A percentile compares a stretch with the other conserved stretches of the same genome.
phyloP scores from a whole-genome alignment of 2,329 filamentous ascomycete genomes.

The Aspergillus ochraceus region DNA sequence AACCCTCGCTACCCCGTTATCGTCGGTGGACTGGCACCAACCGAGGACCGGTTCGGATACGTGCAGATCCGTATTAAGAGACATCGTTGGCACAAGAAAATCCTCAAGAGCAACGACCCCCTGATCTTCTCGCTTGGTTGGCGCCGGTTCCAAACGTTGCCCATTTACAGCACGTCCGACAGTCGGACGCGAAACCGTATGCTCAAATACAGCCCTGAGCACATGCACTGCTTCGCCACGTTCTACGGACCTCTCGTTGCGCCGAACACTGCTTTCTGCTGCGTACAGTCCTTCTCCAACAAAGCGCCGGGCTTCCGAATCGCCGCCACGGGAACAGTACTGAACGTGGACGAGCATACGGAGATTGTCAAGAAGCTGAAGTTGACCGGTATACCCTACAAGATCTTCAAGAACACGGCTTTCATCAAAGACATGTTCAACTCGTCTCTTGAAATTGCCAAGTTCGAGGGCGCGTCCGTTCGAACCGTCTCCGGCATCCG shows the following conservation, averaged over 20 bases:
- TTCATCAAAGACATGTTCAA: conserved; percentile 99
- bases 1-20: conserved; percentile 79
- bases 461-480: conserved; percentile 95
- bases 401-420: conserved; percentile 98
- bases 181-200: conserved; percentile 92
- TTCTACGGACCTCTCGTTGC: conserved; percentile 94
- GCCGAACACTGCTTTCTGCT: conserved; percentile 93
- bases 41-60: conserved; percentile 93
- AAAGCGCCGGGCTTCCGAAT: conserved; percentile 89
- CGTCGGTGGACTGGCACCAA: conserved; percentile 86
- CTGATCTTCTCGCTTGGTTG: conserved; percentile 96
- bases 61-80: conserved; percentile 96
- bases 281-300: conserved; percentile 83
- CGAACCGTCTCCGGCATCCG: conserved; percentile 94
- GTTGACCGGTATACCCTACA: conserved; percentile 87
- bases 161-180: conserved; percentile 93
- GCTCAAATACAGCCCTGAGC: conserved; percentile 98
- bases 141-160: conserved; percentile 89
- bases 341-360: conserved; percentile 90
- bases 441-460: conserved; percentile 88
- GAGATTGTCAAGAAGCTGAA: conserved; percentile 99
- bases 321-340: conserved; percentile 87
- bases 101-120: conserved; percentile 96
- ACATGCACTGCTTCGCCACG: conserved; percentile 98
- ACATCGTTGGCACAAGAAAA: conserved; percentile 98